These are phyloP conservation scores for Cephalotrichum gorgonifer DNA, from an alignment of 2,329 filamentous ascomycete species.

Conservation along the genomic window DNA sequence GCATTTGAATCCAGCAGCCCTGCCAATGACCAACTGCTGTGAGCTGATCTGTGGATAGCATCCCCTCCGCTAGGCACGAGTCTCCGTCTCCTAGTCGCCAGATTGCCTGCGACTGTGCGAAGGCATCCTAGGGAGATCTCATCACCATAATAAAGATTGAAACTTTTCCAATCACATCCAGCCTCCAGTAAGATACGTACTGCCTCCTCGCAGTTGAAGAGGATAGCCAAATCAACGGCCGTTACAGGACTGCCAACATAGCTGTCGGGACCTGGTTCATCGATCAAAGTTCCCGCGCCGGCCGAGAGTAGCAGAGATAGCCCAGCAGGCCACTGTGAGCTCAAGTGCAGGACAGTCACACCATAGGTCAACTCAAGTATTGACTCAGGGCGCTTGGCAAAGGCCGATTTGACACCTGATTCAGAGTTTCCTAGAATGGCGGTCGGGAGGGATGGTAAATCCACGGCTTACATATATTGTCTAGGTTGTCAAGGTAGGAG, in stretches of 20 bases:
- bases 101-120: not conserved
- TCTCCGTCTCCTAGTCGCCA: not conserved
- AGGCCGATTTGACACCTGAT: not conserved
- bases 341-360: not conserved
- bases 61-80: not conserved
- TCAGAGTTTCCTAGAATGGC: not conserved
- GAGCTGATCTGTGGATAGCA: too few species aligned
- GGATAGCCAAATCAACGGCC: not conserved
- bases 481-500: too few species aligned
- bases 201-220: not conserved
- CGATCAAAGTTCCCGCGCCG: not conserved
- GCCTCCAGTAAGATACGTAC: not conserved
- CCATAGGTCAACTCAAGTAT: not conserved
- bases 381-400: not conserved
- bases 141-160: not conserved
- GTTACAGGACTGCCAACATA: not conserved
- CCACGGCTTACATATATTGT: not conserved
- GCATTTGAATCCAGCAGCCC: not conserved
- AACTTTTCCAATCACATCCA: not conserved
- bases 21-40: too few species aligned
- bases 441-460: not conserved
- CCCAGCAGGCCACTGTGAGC: not conserved
- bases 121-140: not conserved
- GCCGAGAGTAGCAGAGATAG: not conserved
- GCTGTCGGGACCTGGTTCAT: not conserved